These are phyloP conservation scores for Elaeis guineensis DNA, from an alignment of 176 grass and related monocot species.

Conservation along the genomic window DNA sequence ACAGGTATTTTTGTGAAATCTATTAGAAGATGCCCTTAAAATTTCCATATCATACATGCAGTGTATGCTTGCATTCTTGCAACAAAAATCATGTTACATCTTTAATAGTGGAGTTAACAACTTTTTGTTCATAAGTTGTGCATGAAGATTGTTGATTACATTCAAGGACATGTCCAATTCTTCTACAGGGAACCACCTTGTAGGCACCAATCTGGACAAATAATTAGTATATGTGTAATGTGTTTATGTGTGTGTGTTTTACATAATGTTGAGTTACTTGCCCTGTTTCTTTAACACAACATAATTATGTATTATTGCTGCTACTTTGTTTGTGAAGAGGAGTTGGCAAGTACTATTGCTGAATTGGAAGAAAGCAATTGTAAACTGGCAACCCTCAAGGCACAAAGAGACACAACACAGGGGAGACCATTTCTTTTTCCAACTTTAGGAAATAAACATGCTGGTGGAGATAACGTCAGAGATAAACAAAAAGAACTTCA, in stretches of 20 bases:
- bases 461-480: conserved; percentile 36
- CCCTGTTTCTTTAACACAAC: no score
- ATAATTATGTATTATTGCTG: neutral
- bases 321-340: conserved; percentile 48
- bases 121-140: no score
- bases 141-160: no score
- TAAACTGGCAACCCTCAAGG: conserved; percentile 56
- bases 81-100: no score
- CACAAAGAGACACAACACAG: conserved; percentile 50
- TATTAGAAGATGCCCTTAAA: neutral
- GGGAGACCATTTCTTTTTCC: conserved; percentile 47
- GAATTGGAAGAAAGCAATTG: conserved; percentile 71
- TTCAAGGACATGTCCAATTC: no score
- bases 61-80: no score
- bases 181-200: no score
- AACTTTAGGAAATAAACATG: conserved; percentile 46
- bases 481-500: conserved; percentile 70
- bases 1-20: conserved; percentile 54
- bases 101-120: no score
- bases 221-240: no score
- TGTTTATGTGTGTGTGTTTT: no score
- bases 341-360: conserved; percentile 42
- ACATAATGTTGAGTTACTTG: no score
- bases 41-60: neutral
- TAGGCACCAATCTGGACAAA: no score